Base-by-base conservation (phyloP, 345 rosid genomes). In the Hevea brasiliensis region DNA sequence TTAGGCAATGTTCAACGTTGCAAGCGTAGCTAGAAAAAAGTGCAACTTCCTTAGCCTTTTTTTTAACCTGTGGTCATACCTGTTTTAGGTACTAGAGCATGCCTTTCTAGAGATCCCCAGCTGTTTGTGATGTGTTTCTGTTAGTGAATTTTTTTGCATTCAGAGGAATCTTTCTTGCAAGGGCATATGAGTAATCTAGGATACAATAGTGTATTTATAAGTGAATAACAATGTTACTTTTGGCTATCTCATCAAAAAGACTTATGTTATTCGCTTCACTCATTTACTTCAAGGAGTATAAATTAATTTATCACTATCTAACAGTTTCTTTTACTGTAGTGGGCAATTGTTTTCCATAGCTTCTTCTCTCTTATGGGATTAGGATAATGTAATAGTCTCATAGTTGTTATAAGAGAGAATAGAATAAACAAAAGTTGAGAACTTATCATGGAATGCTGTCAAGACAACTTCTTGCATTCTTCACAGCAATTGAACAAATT, bases 101-200 rank as follows among this genome's bases (percentile, higher is more conserved):
- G 29, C 17, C 3, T 44, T 24, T n/a, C n/a, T n/a, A n/a, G 55
- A 42, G 15, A 41, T 64, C 18, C 23, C 29, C 53, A 42, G 8
- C 54, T 65, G 55, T 45, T 24, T 65, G 20, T n/a, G 24, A 65
- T 65, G 26, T 24, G 11, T 66, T 45, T 21, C 68, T 72, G 11
- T 40, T 13, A 24, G 54, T 8, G 50, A 35, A 50, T 15, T 47
- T 53, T 12, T 72, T 27, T n/a, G 48, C 29, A 21, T 32, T 72
- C 37, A 13, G 26, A 48, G 48, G 48, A 47, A 13, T 61, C 23
- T 40, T 68, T 26, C 18, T 57, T 57, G 51, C 23, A 21, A 11
- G 29, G 42, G 21, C 20, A 23, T 42, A 44, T 40, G 12, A 26
- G 40, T 70, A 58, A 56, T 24, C 2, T 41, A 23, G 40, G 20